These are phyloP conservation scores for Saturnispora ahearnii DNA, from an alignment of 805 yeast genomes.

Conservation along the genomic window DNA sequence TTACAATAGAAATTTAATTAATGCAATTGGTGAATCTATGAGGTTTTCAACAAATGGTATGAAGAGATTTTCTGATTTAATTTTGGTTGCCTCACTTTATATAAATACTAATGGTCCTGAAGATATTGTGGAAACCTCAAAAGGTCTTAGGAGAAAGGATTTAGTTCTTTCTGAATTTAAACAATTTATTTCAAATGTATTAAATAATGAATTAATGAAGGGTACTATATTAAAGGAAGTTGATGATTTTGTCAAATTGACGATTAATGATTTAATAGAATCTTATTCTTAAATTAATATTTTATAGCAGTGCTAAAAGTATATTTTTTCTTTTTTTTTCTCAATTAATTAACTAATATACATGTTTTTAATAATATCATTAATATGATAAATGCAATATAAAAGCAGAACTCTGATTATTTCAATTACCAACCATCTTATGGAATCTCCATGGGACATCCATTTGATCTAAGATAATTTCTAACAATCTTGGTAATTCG, in stretches of 20 bases:
- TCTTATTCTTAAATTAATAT: background rate
- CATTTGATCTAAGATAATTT: constrained; percentile 46
- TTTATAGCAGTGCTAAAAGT: background rate
- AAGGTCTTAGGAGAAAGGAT: constrained; percentile 16
- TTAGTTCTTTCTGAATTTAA: constrained; percentile 23
- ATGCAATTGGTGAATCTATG: background rate
- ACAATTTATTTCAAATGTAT: constrained; percentile 21
- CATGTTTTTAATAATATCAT: background rate
- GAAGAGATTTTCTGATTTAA: constrained; percentile 14
- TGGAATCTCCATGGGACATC: constrained; percentile 61
- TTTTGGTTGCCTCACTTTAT: constrained; percentile 15
- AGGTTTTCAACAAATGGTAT: constrained; percentile 6
- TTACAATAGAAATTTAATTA: background rate
- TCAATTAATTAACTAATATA: background rate
- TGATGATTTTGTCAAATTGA: constrained; percentile 25
- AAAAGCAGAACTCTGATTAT: background rate
- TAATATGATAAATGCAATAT: too few species aligned
- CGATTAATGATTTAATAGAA: constrained; percentile 26
- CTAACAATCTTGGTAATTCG: constrained; percentile 36
- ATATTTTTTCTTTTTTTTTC: background rate
- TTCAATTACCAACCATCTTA: constrained; percentile 26
- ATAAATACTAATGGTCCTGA: constrained; percentile 12
- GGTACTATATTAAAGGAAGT: constrained; percentile 17
- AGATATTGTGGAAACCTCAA: constrained; percentile 12
- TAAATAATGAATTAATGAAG: constrained; percentile 22